A percentile compares a stretch with the other conserved stretches of the same genome.
These are phyloP conservation scores for Fusarium torreyae DNA, from an alignment of 2,329 filamentous ascomycete species.

Conservation along the genomic window DNA sequence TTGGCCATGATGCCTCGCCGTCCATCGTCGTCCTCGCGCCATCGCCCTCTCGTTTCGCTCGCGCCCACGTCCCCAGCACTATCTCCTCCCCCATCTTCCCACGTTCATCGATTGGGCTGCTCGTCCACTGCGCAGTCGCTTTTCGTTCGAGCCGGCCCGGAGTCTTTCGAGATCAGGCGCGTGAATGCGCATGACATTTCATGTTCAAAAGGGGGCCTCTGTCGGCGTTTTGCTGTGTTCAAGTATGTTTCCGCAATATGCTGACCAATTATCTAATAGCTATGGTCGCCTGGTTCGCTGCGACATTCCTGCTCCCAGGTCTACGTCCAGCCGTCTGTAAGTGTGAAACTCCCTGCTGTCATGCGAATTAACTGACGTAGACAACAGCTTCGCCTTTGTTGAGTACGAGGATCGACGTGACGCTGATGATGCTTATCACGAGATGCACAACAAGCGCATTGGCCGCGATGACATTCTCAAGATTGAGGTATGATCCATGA, in stretches of 20 bases:
- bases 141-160: conserved; percentile 47
- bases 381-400: conserved; percentile 89
- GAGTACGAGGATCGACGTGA: conserved; percentile 99
- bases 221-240: conserved; percentile 42
- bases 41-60: conserved; percentile 50
- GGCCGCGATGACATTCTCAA: conserved; percentile 96
- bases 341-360: conserved; percentile 57
- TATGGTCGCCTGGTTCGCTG: conserved; percentile 98
- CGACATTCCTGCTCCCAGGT: conserved; percentile 96
- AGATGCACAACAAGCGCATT: conserved; percentile 99
- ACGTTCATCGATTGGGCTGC: conserved; percentile 49
- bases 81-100: conserved; percentile 41
- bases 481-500: conserved; percentile 82
- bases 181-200: conserved; percentile 47
- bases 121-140: conserved; percentile 50
- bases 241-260: conserved; percentile 59
- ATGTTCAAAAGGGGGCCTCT: conserved; percentile 49
- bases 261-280: conserved; percentile 69
- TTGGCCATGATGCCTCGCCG: conserved; percentile 48
- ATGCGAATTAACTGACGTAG: conserved; percentile 25
- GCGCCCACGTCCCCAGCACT: conserved; percentile 49
- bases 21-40: conserved; percentile 50
- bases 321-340: conserved; percentile 94
- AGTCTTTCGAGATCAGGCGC: conserved; percentile 44
- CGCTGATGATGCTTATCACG: conserved; percentile 98